phyloP scores from a whole-genome alignment of 495 filamentous ascomycete genomes.

The Lasiosphaeris hirsuta region DNA sequence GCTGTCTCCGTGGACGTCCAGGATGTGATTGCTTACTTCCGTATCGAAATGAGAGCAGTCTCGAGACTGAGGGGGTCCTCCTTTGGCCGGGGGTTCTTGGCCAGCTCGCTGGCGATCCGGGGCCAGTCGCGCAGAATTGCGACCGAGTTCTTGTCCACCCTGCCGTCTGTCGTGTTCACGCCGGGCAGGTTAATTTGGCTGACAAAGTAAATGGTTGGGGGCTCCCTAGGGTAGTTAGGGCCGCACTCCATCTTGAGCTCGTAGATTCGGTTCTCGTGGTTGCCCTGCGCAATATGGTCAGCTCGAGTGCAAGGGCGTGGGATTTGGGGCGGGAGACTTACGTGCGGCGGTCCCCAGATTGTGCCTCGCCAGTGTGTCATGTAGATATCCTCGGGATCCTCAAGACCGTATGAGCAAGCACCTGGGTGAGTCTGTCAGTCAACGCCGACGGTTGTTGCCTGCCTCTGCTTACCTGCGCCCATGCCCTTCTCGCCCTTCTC shows the following conservation, averaged over 20 bases:
- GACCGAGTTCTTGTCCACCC: conserved; percentile 79
- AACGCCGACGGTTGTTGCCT: conserved; percentile 4
- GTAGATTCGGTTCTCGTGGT: conserved; percentile 98
- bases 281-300: conserved; percentile 58
- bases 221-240: conserved; percentile 79
- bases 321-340: conserved; percentile 45
- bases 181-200: conserved; percentile 94
- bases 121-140: conserved; percentile 85
- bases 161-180: conserved; percentile 73
- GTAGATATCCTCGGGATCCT: conserved; percentile 89
- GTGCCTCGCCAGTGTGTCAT: conserved; percentile 99
- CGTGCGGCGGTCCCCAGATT: conserved; percentile 94
- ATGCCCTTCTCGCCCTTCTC: conserved; percentile 98
- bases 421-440: conserved; percentile 49
- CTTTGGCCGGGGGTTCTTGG: conserved; percentile 36
- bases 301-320: not conserved
- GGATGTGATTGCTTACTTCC: conserved; percentile 23
- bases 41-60: conserved; percentile 48
- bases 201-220: conserved; percentile 84
- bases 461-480: conserved; percentile 70
- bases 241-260: conserved; percentile 97
- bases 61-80: conserved; percentile 43
- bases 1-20: too few relatives aligned
- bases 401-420: conserved; percentile 94
- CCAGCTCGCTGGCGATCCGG: conserved; percentile 81